A percentile compares a stretch with the other conserved stretches of the same genome.
phyloP scores from a whole-genome alignment of 805 yeast genomes.

The Saccharomyces mikatae region DNA sequence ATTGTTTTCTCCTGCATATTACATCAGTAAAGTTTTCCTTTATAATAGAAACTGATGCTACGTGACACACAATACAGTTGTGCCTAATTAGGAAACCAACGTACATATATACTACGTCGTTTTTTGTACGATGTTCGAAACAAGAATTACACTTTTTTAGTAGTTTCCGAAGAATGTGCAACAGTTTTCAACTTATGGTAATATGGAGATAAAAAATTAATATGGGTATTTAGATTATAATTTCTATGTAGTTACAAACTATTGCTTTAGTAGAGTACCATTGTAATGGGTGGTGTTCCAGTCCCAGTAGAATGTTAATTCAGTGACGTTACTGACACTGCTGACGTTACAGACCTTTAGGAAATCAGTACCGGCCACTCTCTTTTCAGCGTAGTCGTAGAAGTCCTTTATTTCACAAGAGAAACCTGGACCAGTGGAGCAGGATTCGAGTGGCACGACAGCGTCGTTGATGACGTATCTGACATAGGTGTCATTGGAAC shows the following conservation, averaged over 20 bases:
- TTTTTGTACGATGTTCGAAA: no score
- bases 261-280: not conserved
- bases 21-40: no score
- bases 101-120: no score
- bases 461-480: conserved; percentile 47
- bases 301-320: conserved; percentile 18
- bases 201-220: not conserved
- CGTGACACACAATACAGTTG: no score
- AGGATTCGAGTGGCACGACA: conserved; percentile 41
- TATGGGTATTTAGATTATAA: not conserved
- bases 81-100: no score
- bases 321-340: conserved; percentile 13
- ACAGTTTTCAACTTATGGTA: no score
- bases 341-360: conserved; percentile 27
- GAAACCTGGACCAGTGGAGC: conserved; percentile 49
- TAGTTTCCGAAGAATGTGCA: no score
- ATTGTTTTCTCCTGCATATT: not conserved
- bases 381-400: conserved; percentile 26
- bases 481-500: conserved; percentile 36
- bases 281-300: not conserved
- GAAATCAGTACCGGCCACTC: conserved; percentile 27
- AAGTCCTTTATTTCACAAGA: conserved; percentile 36
- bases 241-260: not conserved
- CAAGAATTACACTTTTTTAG: no score
- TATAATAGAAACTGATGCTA: no score